A percentile compares a stretch with the other conserved stretches of the same genome.
phyloP scores from a whole-genome alignment of 495 filamentous ascomycete species.

The Lophiostoma macrostomum region DNA sequence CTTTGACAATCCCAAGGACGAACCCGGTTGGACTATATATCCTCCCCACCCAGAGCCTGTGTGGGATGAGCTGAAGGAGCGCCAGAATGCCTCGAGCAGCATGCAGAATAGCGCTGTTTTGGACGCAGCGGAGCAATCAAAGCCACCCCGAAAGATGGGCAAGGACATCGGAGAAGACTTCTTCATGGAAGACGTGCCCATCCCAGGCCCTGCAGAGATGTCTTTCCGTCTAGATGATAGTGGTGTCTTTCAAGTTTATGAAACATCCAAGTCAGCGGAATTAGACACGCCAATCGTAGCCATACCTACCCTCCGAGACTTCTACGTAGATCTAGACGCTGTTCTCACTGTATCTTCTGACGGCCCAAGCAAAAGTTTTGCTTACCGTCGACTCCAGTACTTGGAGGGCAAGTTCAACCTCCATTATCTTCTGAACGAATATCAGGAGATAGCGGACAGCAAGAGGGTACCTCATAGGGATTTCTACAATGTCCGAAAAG shows the following conservation, averaged over 20 bases:
- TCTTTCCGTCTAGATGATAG: conserved; percentile 73
- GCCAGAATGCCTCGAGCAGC: conserved; percentile 42
- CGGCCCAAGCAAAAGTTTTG: conserved; percentile 94
- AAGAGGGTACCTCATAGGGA: conserved; percentile 96
- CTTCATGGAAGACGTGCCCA: conserved; percentile 71
- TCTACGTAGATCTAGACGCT: conserved; percentile 90
- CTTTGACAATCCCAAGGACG: conserved; percentile 81
- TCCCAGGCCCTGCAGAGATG: conserved; percentile 67
- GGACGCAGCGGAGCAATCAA: conserved; percentile 25
- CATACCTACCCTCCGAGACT: conserved; percentile 87
- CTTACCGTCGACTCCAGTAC: conserved; percentile 89
- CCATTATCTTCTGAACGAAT: conserved; percentile 87
- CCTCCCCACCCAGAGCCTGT: conserved; percentile 85
- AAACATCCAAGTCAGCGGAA: conserved; percentile 59
- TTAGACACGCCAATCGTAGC: conserved; percentile 65
- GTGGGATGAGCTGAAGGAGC: conserved; percentile 71
- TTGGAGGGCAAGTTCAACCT: conserved; percentile 95
- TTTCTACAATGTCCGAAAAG: conserved; percentile 98
- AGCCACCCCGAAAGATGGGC: conserved; percentile 69
- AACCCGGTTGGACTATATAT: conserved; percentile 81
- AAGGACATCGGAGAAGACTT: conserved; percentile 92
- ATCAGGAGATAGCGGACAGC: conserved; percentile 95
- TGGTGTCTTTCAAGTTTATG: conserved; percentile 89
- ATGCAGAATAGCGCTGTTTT: conserved; percentile 56
- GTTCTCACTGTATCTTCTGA: conserved; percentile 83